These are phyloP conservation scores for Cytospora piceae DNA, from an alignment of 2,329 filamentous ascomycete genomes.

Conservation along the genomic window DNA sequence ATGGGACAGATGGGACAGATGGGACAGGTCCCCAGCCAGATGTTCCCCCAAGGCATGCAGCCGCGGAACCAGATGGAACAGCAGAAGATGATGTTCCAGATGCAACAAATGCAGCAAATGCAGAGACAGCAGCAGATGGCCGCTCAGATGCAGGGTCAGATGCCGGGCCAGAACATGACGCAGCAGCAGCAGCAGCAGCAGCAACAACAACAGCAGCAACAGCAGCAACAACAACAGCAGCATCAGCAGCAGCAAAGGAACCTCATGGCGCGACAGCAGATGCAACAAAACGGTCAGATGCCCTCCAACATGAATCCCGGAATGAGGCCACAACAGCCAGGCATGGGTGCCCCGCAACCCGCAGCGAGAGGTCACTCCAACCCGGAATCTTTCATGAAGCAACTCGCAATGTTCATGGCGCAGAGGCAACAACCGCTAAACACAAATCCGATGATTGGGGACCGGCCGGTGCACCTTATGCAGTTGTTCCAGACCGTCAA, in stretches of 20 bases:
- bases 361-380: constrained; percentile 45
- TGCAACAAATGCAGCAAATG: constrained; percentile 77
- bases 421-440: constrained; percentile 75
- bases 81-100: constrained; percentile 79
- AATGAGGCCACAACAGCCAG: constrained; percentile 51
- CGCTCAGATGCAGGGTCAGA: constrained; percentile 39
- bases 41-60: constrained; percentile 45
- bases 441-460: constrained; percentile 71
- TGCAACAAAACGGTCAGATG: constrained; percentile 61
- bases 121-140: constrained; percentile 54
- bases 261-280: constrained; percentile 58
- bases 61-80: constrained; percentile 66
- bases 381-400: constrained; percentile 75
- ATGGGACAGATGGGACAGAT: constrained; percentile 36
- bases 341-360: constrained; percentile 32
- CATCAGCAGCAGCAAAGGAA: constrained; percentile 40
- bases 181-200: constrained; percentile 26
- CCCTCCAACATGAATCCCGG: constrained; percentile 50
- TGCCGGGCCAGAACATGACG: constrained; percentile 38
- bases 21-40: constrained; percentile 40
- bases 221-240: constrained; percentile 33
- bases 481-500: constrained; percentile 78
- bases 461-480: constrained; percentile 74
- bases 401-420: constrained; percentile 76
- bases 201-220: constrained; percentile 28